phyloP scores from a whole-genome alignment of 177 flowering plant genomes.

The Vitis hybrid region DNA sequence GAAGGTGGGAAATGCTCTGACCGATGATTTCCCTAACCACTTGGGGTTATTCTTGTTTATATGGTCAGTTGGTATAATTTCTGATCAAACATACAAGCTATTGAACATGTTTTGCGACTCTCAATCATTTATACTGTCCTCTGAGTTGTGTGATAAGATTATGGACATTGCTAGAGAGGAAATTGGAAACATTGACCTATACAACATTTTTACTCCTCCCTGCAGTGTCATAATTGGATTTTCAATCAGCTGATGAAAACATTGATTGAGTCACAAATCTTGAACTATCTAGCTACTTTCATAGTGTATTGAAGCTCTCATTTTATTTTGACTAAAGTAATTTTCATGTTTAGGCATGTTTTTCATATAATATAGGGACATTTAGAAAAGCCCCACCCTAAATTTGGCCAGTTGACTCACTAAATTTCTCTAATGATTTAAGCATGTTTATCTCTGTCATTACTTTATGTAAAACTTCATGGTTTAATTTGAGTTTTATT shows the following conservation, averaged over 20 bases:
- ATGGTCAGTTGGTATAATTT: conserved; percentile 91
- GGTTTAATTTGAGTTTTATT: no score
- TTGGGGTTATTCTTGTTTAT: conserved; percentile 80
- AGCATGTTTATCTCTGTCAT: no score
- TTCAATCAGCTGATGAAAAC: conserved; percentile 42
- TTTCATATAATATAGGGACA: no score
- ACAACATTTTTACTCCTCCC: conserved; percentile 85
- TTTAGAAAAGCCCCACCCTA: no score
- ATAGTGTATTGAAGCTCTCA: no score
- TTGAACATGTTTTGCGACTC: conserved; percentile 61
- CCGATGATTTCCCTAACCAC: conserved; percentile 79
- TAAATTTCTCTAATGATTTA: no score
- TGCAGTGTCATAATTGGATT: conserved; percentile 57
- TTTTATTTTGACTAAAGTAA: no score
- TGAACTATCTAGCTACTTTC: no score
- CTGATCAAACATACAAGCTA: conserved; percentile 74
- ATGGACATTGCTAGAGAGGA: conserved; percentile 65
- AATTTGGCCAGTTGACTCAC: no score
- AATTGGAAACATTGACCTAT: conserved; percentile 81
- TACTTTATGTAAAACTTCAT: no score
- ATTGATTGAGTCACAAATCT: conserved; percentile 39
- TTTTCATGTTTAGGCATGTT: no score
- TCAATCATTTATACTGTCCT: conserved; percentile 66
- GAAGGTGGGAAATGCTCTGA: conserved; percentile 97
- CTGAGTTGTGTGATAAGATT: conserved; percentile 53